Evolutionary conservation across 2,329 filamentous ascomycete species (phyloP).

Genomic region (Sporothrix mexicana): DNA sequence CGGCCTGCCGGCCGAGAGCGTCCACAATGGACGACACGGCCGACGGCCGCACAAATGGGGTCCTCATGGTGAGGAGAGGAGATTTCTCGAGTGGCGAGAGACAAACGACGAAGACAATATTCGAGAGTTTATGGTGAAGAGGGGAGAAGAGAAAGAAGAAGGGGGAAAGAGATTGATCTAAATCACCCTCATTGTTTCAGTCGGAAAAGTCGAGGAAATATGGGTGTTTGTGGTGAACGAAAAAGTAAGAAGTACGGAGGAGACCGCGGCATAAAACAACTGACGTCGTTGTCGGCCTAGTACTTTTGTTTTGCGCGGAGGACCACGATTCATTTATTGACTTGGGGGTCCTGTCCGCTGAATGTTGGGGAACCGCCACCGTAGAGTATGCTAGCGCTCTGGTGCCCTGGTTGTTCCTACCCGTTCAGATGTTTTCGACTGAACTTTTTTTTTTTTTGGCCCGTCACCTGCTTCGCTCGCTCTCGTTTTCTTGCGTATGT

Average conservation of each 20-base stretch:
- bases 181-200: conserved; percentile 18
- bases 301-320: conserved; percentile 4
- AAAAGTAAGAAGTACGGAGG: too few species aligned
- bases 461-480: background rate
- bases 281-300: conserved; percentile 33
- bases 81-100: background rate
- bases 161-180: background rate
- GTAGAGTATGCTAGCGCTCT: conserved; percentile 2
- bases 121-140: background rate
- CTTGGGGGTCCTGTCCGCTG: background rate
- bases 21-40: conserved; percentile 25
- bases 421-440: too few species aligned
- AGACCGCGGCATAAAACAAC: conserved; percentile 12
- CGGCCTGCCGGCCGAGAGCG: conserved; percentile 27
- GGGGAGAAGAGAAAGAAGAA: background rate
- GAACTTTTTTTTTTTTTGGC: background rate
- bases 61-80: background rate
- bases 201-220: background rate
- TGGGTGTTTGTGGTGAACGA: background rate
- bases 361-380: conserved; percentile 19
- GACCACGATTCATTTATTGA: conserved; percentile 6
- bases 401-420: background rate
- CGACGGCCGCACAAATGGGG: conserved; percentile 16
- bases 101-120: background rate
- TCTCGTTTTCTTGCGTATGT: background rate